A percentile compares a stretch with the other conserved stretches of the same genome.
Conservation (phyloP, 1,284 basidiomycete species). For the Ceratobasidium theobromae region DNA sequence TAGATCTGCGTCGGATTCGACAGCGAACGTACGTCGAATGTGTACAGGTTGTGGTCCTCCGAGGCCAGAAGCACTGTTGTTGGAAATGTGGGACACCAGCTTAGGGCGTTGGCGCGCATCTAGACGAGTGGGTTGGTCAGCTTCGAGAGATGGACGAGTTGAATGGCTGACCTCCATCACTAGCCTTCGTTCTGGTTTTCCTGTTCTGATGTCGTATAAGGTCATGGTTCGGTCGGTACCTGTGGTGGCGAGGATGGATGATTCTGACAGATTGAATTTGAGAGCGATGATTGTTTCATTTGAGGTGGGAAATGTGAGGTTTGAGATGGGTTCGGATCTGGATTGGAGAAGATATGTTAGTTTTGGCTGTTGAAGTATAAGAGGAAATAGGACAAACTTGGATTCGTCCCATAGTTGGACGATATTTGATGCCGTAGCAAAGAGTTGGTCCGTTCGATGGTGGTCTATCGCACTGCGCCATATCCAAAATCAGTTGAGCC, state of each 20-base stretch:
- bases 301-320: slow-evolving; percentile 79
- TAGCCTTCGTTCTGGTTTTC: slow-evolving; percentile 88
- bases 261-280: slow-evolving; percentile 91
- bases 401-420: slow-evolving; percentile 99
- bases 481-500: slow-evolving; percentile 29
- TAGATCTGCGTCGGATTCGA: slow-evolving; percentile 88
- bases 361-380: neutral
- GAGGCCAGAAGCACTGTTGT: slow-evolving; percentile 90
- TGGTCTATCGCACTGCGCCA: slow-evolving; percentile 84
- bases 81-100: slow-evolving; percentile 96
- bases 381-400: slow-evolving; percentile 54
- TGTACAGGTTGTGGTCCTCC: slow-evolving; percentile 98
- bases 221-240: slow-evolving; percentile 95
- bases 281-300: slow-evolving; percentile 86
- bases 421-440: slow-evolving; percentile 90
- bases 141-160: neutral
- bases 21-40: slow-evolving; percentile 92
- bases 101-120: slow-evolving; percentile 85
- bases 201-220: slow-evolving; percentile 93
- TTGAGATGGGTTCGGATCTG: slow-evolving; percentile 71
- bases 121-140: slow-evolving; percentile 40
- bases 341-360: slow-evolving; percentile 36
- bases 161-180: slow-evolving; percentile 73
- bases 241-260: slow-evolving; percentile 89
- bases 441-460: slow-evolving; percentile 81